These are phyloP conservation scores for Daucus carota DNA, from an alignment of 129 eudicot species.

Conservation along the genomic window DH1_v3.0 NC_030382.2:48012501-48013000, in stretches of 20 bases:
- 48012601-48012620: neutral
- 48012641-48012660: neutral
- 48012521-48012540: neutral
- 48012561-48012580: neutral
- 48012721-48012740: slow-evolving; percentile 5
- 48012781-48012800: slow-evolving; percentile 9
- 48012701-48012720: neutral
- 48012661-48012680: neutral
- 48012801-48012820: neutral
- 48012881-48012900: slow-evolving; percentile 9
- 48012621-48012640: neutral
- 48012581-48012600: neutral
- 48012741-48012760: slow-evolving; percentile 40
- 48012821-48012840: slow-evolving; percentile 12
- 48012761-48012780: neutral
- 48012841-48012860: slow-evolving; percentile 25
- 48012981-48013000: slow-evolving; percentile 81
- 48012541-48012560: neutral
- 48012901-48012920: slow-evolving; percentile 18
- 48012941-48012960: slow-evolving; percentile 46
- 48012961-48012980: slow-evolving; percentile 83
- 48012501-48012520: no score
- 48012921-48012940: slow-evolving; percentile 37
- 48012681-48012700: neutral
- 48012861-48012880: slow-evolving; percentile 12